Percentiles rank a stretch among this genome's conserved stretches.
Evolutionary conservation across 2,329 filamentous ascomycete species (phyloP).

Genomic region (Dactylellina haptotyla): DNA sequence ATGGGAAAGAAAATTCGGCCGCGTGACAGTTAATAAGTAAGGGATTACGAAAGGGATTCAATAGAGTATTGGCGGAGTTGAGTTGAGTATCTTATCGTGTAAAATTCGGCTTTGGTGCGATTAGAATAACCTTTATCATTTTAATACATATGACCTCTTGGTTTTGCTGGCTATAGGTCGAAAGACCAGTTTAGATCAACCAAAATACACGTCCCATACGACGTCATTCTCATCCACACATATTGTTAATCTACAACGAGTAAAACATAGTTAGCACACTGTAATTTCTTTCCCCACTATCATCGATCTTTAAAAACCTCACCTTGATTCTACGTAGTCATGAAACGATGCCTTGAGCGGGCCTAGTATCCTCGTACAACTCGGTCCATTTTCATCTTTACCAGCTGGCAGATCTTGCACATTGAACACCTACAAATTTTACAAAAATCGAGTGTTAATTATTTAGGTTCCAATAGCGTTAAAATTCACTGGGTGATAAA

Average conservation of each 20-base stretch:
- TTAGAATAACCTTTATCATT: too few relatives aligned
- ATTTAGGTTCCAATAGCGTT: too few relatives aligned
- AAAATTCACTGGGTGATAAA: too few relatives aligned
- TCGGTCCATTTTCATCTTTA: background rate
- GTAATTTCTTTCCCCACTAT: background rate
- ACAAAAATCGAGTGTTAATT: too few relatives aligned
- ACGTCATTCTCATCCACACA: slow-evolving; percentile 28
- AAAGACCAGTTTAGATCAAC: slow-evolving; percentile 1
- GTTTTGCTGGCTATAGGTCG: too few relatives aligned
- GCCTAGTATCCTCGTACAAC: slow-evolving; percentile 38
- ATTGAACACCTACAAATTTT: slow-evolving; percentile 11
- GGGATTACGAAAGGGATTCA: background rate
- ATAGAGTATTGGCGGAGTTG: too few relatives aligned
- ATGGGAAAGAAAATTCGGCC: background rate
- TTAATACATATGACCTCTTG: too few relatives aligned
- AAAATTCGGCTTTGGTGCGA: too few relatives aligned
- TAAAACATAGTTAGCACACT: background rate
- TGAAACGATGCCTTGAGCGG: slow-evolving; percentile 20
- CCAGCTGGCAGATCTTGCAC: slow-evolving; percentile 31
- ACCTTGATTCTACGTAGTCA: slow-evolving; percentile 22
- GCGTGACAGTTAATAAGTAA: too few relatives aligned
- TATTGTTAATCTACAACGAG: slow-evolving; percentile 30
- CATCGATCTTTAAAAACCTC: background rate
- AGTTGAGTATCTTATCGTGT: too few relatives aligned
- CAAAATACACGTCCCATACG: slow-evolving; percentile 46